Evolutionary conservation across 139 green algal genomes (phyloP), one percentile per base, ranked within the genome.

Genomic region (Edaphochlamys debaryana): DNA sequence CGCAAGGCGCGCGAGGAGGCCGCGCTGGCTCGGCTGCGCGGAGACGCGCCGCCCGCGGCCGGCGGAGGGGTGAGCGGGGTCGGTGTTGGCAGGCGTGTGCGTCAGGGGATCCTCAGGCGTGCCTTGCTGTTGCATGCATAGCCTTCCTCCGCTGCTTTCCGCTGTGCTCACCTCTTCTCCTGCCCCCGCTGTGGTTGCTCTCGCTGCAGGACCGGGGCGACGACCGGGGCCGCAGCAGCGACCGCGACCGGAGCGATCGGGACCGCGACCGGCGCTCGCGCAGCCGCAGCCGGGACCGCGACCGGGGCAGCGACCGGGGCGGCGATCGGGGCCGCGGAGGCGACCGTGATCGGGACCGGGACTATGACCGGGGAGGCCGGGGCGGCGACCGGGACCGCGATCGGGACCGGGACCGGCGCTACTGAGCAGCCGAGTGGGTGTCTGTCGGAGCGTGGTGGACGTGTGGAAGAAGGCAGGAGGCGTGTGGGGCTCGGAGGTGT

Each of bases 21-120:
- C n/a, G 94, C 94, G 2, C 88, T 97, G 71, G 91, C 90, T 1
- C 85, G 94, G 0, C 88, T 97, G 77, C 85, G 80, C 4, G 90
- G 87, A 2, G 73, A 83, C 7, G 63, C 63, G 62, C 63, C 64
- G 32, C 75, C 75, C 1, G 75, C 75, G 25, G 41, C 75, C 25
- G 38, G 54, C 7, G 56, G 30, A 66, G 56, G 66, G 79, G 48
- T 62, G 62, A 41, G 30, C 0, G 56, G 36, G 7, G 48, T 20
- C 13, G n/a, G 9, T 60, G 36, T 13, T 3, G 9, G n/a, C 2
- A 48, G 20, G 69, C 4, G 45, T 29, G 45, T 42, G 25, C 2
- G 13, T 42, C 9, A 7, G 30, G 56, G 3, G 22, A 25, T 1
- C 9, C 3, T 15, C n/a, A n/a, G n/a, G 23, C 19, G 23, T 23